phyloP scores from a whole-genome alignment of 768 basidiomycete genomes.

The Kwoniella botswanensis region DNA sequence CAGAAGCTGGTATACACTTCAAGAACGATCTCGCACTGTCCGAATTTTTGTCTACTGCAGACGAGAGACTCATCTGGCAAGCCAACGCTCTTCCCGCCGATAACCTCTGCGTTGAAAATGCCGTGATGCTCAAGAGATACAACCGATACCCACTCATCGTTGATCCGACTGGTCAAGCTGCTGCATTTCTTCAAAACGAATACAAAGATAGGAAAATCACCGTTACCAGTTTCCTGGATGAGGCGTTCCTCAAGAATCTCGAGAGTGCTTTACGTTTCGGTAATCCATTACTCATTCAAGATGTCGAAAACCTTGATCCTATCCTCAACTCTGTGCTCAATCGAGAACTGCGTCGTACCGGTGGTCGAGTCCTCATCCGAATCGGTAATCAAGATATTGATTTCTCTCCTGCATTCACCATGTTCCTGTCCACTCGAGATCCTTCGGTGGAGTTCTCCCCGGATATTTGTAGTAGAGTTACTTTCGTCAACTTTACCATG shows the following conservation, averaged over 20 bases:
- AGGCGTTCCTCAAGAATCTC: slow-evolving; percentile 96
- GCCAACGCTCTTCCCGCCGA: slow-evolving; percentile 94
- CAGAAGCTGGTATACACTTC: slow-evolving; percentile 87
- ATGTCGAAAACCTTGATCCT: slow-evolving; percentile 96
- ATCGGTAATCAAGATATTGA: slow-evolving; percentile 98
- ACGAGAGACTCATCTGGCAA: slow-evolving; percentile 94
- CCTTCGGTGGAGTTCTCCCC: slow-evolving; percentile 97
- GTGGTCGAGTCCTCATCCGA: slow-evolving; percentile 95
- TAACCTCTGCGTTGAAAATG: slow-evolving; percentile 95
- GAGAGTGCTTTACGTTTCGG: slow-evolving; percentile 99
- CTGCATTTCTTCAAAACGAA: slow-evolving; percentile 88
- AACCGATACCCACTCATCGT: slow-evolving; percentile 97
- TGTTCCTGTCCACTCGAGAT: slow-evolving; percentile 97
- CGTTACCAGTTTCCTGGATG: slow-evolving; percentile 97
- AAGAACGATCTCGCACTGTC: slow-evolving; percentile 89
- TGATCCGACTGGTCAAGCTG: slow-evolving; percentile 97
- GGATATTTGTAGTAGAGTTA: slow-evolving; percentile 96
- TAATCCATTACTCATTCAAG: slow-evolving; percentile 94
- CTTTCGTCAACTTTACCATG: slow-evolving; percentile 98
- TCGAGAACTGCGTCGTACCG: slow-evolving; percentile 92
- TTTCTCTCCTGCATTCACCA: slow-evolving; percentile 98
- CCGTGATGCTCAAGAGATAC: slow-evolving; percentile 99
- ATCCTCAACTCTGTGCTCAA: slow-evolving; percentile 97
- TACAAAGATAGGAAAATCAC: slow-evolving; percentile 96
- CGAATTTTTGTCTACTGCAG: slow-evolving; percentile 95